Base-by-base conservation (phyloP, 2,329 filamentous ascomycete species). In the Ophiostoma perfectum region DNA sequence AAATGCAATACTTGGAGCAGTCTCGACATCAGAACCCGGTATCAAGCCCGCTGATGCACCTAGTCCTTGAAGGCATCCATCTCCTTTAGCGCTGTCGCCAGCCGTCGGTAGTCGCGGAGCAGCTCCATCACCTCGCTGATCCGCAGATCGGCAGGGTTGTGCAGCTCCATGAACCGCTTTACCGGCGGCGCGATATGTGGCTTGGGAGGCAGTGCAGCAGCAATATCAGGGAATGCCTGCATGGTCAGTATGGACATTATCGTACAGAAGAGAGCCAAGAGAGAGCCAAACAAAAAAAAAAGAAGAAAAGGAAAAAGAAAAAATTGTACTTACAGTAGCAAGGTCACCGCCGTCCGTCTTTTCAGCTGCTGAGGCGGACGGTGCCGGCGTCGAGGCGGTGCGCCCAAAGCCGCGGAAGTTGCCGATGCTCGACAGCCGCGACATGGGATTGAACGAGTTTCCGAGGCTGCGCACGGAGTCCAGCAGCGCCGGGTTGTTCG, bases 391-490 rank as follows among this genome's bases (percentile, higher is more conserved):
- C 8, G 81, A 78, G 27, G 81, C 78, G 36, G 81, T 78, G 66
- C 89, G 82, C 1, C 91, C 90, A 73, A 96, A 94, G 0, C 88
- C 88, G 68, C 90, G 87, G 73, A 96, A 89, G 75, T 88, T 84
- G 68, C 85, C 85, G 75, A 95, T 92, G 45, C 88, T 84, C 8
- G 90, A 87, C 66, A 96, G 85, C 66, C 92, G 86, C 62, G 88
- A 91, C 76, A 96, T 88, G 3, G 92, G 92, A 74, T 96, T 96
- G 45, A 96, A 81, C 0, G 89, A 89, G 76, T 85, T 95, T 49
- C 92, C 89, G 70, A 96, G 83, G 75, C 86, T 94, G 67, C 91
- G 88, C 81, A 96, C 89, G 12, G 91, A 92, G 71, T 96, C 92
- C 1, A 96, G 85, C 12, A 88, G 78, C 42, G 90, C 88, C 3